These are phyloP conservation scores for Calonectria fujianensis DNA, from an alignment of 2,329 filamentous ascomycete species.

Conservation along the genomic window DNA sequence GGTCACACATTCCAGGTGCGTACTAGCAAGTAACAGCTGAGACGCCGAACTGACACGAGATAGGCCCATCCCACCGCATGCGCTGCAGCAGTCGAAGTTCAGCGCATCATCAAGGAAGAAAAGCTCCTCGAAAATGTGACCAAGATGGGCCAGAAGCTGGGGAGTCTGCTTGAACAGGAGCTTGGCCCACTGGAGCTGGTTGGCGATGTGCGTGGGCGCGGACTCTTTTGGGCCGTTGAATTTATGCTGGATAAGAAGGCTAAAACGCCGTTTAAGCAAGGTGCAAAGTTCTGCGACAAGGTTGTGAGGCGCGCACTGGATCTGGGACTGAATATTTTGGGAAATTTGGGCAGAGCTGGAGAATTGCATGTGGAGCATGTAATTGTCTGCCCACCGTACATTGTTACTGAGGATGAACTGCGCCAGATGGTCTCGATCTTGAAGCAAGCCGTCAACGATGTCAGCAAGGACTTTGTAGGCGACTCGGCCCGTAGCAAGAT, in stretches of 20 bases:
- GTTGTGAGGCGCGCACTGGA: constrained; percentile 16
- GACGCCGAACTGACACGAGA: neutral
- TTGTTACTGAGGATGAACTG: constrained; percentile 33
- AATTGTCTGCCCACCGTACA: constrained; percentile 32
- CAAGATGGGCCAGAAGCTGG: constrained; percentile 31
- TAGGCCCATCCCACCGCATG: constrained; percentile 38
- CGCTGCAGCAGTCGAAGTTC: constrained; percentile 33
- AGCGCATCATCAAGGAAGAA: constrained; percentile 30
- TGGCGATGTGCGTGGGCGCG: constrained; percentile 35
- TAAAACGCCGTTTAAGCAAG: constrained; percentile 20
- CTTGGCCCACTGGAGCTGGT: constrained; percentile 25
- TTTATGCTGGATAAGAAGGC: constrained; percentile 29
- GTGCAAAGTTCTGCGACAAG: constrained; percentile 20
- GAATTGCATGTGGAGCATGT: constrained; percentile 35
- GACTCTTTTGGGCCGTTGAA: constrained; percentile 41
- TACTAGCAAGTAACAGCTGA: neutral
- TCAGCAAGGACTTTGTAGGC: constrained; percentile 29
- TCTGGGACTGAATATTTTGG: constrained; percentile 35
- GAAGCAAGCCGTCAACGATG: constrained; percentile 34
- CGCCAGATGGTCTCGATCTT: constrained; percentile 27
- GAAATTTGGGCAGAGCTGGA: constrained; percentile 31
- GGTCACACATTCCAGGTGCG: constrained; percentile 37
- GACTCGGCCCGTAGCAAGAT: neutral
- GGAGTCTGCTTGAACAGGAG: constrained; percentile 16
- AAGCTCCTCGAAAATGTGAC: constrained; percentile 28